These are phyloP conservation scores for Saturnispora serradocipensis DNA, from an alignment of 805 yeast species.

Conservation along the genomic window DNA sequence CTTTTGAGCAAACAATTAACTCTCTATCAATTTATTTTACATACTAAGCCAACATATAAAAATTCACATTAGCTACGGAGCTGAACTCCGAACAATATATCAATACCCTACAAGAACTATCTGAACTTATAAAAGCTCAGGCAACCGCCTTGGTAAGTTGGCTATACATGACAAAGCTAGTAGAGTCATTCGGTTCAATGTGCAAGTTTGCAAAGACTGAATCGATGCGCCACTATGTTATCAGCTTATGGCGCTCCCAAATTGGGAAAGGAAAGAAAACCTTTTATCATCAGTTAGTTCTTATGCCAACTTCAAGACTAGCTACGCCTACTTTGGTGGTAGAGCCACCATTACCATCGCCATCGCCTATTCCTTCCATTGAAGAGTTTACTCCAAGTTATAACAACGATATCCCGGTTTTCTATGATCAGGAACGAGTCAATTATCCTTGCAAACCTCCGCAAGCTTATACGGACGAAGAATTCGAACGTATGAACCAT, in stretches of 20 bases:
- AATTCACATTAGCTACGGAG: neutral
- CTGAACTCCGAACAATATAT: neutral
- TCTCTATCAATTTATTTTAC: too few species aligned
- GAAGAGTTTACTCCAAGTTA: slow-evolving; percentile 5
- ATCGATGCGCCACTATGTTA: neutral
- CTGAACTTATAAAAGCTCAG: neutral
- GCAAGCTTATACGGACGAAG: slow-evolving; percentile 28
- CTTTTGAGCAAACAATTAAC: too few species aligned
- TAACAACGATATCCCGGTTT: slow-evolving; percentile 28
- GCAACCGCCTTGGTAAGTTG: too few species aligned
- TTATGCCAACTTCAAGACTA: neutral
- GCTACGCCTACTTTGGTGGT: neutral
- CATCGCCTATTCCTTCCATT: neutral
- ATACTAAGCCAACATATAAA: too few species aligned
- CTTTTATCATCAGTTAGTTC: neutral
- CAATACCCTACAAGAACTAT: neutral
- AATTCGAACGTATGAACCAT: slow-evolving; percentile 27
- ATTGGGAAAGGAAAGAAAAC: neutral
- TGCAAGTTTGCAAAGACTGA: neutral
- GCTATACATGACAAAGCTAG: too few species aligned
- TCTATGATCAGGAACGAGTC: slow-evolving; percentile 24
- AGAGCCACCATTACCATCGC: neutral
- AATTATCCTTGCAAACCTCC: slow-evolving; percentile 27
- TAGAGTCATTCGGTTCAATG: neutral
- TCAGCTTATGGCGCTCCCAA: neutral